Evolutionary conservation across 805 yeast species (phyloP).

Genomic region (Spathaspora girioi): DNA sequence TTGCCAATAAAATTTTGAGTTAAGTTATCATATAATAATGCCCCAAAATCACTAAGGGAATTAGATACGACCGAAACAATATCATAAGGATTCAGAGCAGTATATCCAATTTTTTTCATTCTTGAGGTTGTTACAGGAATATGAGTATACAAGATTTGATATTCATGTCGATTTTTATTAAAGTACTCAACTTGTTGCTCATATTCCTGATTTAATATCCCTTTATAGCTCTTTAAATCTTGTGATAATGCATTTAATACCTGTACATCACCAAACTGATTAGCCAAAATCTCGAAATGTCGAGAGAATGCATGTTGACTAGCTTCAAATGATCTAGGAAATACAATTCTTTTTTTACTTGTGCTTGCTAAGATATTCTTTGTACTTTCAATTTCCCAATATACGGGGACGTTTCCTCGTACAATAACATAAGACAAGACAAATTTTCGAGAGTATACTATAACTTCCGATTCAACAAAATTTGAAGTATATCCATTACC

Average conservation of each 20-base stretch:
- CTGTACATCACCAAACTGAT: slow-evolving; percentile 48
- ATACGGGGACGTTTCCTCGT: slow-evolving; percentile 53
- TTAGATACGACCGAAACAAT: slow-evolving; percentile 25
- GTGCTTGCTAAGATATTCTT: slow-evolving; percentile 27
- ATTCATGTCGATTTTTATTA: slow-evolving; percentile 25
- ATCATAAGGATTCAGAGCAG: slow-evolving; percentile 27
- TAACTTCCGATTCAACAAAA: slow-evolving; percentile 50
- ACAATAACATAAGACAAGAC: slow-evolving; percentile 44
- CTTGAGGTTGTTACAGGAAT: slow-evolving; percentile 29
- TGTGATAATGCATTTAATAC: slow-evolving; percentile 47
- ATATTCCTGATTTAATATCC: slow-evolving; percentile 41
- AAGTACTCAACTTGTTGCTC: slow-evolving; percentile 32
- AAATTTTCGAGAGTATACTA: slow-evolving; percentile 38
- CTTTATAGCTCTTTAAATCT: slow-evolving; percentile 39
- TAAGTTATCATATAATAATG: slow-evolving; percentile 39
- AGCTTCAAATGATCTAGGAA: slow-evolving; percentile 52
- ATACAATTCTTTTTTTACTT: slow-evolving; percentile 41
- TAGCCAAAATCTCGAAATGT: slow-evolving; percentile 46
- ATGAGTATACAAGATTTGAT: slow-evolving; percentile 27
- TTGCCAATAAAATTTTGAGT: slow-evolving; percentile 36
- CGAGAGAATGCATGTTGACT: slow-evolving; percentile 49
- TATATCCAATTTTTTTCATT: slow-evolving; percentile 33
- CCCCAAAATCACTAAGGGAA: slow-evolving; percentile 43
- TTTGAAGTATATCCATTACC: slow-evolving; percentile 53
- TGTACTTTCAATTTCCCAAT: slow-evolving; percentile 50